Evolutionary conservation across 176 grass and related monocot genomes (phyloP).

Genomic region (Eleusine coracana): DNA sequence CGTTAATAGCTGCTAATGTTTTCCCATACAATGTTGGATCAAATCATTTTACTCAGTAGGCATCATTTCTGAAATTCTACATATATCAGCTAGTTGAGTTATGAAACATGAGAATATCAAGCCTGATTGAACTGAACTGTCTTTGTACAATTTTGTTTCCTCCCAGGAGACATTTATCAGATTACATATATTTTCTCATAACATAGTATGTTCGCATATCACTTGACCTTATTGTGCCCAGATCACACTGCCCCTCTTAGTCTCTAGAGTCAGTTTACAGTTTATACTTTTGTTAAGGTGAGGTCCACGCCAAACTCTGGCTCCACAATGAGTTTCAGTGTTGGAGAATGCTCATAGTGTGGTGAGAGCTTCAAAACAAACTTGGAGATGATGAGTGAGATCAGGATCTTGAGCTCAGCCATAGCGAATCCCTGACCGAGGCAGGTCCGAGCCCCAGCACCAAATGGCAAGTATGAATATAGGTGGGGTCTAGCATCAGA

Average conservation of each 20-base stretch:
- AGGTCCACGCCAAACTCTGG: conserved; percentile 82
- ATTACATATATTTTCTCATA: conserved; percentile 20
- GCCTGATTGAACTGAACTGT: conserved; percentile 26
- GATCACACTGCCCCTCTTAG: conserved; percentile 10
- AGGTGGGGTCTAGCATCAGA: conserved; percentile 63
- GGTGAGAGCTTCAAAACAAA: conserved; percentile 60
- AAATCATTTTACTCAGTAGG: conserved; percentile 12
- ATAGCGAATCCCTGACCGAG: conserved; percentile 94
- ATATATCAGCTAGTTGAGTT: conserved; percentile 4
- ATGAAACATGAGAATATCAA: conserved; percentile 32
- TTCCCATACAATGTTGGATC: not conserved
- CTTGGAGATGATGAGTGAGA: conserved; percentile 77
- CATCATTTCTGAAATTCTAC: conserved; percentile 7
- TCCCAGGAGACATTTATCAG: not conserved
- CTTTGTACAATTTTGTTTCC: conserved; percentile 35
- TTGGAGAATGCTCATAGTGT: conserved; percentile 67
- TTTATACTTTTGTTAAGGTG: conserved; percentile 43
- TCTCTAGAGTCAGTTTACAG: conserved; percentile 3
- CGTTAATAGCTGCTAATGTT: not conserved
- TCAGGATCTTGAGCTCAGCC: conserved; percentile 84
- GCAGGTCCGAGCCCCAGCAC: conserved; percentile 86
- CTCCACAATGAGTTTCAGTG: conserved; percentile 80
- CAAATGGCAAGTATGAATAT: conserved; percentile 84
- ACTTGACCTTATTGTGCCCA: not conserved
- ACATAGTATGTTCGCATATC: not conserved